Evolutionary conservation across 2,329 filamentous ascomycete species (phyloP).

Genomic region (Cercospora sojina): DNA sequence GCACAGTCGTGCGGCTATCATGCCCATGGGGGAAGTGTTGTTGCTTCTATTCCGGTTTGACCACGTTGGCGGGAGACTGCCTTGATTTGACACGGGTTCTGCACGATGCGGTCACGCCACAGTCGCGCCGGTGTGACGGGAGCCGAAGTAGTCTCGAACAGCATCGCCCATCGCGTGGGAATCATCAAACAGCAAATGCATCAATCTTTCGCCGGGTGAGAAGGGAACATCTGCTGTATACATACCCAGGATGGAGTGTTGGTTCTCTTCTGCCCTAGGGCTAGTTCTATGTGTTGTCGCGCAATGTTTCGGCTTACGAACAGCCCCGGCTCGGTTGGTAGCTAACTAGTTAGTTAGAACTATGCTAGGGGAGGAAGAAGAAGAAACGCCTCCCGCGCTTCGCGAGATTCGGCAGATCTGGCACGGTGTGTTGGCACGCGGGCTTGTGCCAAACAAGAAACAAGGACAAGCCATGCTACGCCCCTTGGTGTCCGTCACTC

Average conservation of each 20-base stretch:
- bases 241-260: neutral
- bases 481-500: constrained; percentile 7
- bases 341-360: neutral
- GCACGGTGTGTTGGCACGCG: constrained; percentile 4
- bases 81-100: constrained; percentile 3
- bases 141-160: neutral
- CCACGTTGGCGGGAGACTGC: constrained; percentile 2
- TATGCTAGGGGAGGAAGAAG: neutral
- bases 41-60: neutral
- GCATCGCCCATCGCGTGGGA: neutral
- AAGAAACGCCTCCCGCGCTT: constrained; percentile 7
- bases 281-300: neutral
- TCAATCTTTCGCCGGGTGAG: neutral
- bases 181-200: neutral
- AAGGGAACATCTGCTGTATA: neutral
- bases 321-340: neutral
- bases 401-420: constrained; percentile 5
- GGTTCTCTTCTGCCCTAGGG: neutral
- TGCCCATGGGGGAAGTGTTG: neutral
- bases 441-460: constrained; percentile 12
- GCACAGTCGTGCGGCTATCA: neutral
- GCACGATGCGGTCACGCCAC: constrained; percentile 12
- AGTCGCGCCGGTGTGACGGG: neutral
- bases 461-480: constrained; percentile 6
- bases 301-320: neutral